Evolutionary conservation across 331 rosid species (phyloP).

Genomic region (Arachis monticola): DNA sequence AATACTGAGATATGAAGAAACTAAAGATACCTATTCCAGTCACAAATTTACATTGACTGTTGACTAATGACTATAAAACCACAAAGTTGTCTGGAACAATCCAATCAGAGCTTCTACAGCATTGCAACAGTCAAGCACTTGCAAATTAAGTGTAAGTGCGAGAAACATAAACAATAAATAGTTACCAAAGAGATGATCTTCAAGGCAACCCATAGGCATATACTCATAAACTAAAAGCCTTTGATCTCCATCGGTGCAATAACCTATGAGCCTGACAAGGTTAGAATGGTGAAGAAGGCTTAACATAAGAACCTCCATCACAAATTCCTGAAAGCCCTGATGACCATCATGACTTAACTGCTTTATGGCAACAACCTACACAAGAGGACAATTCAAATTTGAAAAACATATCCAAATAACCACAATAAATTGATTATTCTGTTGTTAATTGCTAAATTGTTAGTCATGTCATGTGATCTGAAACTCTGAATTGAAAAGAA

Average conservation of each 20-base stretch:
- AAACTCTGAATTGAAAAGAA: not conserved
- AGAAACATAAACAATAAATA: not conserved
- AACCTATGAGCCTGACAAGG: constrained; percentile 86
- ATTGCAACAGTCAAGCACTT: not conserved
- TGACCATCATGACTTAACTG: constrained; percentile 79
- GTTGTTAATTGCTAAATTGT: no score
- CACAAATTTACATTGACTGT: constrained; percentile 2
- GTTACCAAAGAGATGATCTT: constrained; percentile 85
- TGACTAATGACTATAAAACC: not conserved
- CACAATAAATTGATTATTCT: no score
- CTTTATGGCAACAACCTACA: constrained; percentile 86
- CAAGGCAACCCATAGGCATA: constrained; percentile 84
- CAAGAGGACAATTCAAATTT: not conserved
- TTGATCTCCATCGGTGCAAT: constrained; percentile 97
- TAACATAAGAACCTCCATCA: constrained; percentile 93
- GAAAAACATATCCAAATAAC: constrained; percentile 6
- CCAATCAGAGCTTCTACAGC: not conserved
- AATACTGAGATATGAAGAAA: not conserved
- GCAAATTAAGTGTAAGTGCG: not conserved
- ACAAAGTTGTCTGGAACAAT: not conserved
- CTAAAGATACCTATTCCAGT: not conserved
- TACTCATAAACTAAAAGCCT: constrained; percentile 85
- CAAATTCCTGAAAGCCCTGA: constrained; percentile 94
- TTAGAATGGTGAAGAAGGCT: constrained; percentile 85
- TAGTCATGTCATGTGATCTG: no score